Percentiles rank a stretch among this genome's conserved stretches.
phyloP scores from a whole-genome alignment of 2,329 filamentous ascomycete genomes.

The Exophiala lecanii-corni region DNA sequence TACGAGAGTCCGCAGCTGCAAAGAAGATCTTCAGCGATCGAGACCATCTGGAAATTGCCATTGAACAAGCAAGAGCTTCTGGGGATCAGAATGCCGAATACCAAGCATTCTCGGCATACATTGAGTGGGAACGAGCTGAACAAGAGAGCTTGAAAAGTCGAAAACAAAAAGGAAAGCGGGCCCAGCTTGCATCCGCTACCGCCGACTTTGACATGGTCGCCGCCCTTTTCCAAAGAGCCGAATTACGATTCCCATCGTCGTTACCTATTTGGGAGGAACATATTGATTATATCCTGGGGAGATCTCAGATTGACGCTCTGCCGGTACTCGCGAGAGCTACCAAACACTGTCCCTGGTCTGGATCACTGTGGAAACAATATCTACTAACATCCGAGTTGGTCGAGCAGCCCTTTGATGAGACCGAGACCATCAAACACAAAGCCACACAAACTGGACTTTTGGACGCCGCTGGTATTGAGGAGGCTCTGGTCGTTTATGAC shows the following conservation, averaged over 20 bases:
- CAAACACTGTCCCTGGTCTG: slow-evolving; percentile 89
- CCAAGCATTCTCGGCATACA: slow-evolving; percentile 59
- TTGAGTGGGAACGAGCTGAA: slow-evolving; percentile 73
- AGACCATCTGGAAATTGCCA: slow-evolving; percentile 50
- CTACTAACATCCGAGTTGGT: slow-evolving; percentile 80
- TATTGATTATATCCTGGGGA: slow-evolving; percentile 63
- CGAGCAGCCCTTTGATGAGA: slow-evolving; percentile 68
- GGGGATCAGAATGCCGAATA: slow-evolving; percentile 52
- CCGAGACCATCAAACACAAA: slow-evolving; percentile 85
- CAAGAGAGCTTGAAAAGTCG: slow-evolving; percentile 37
- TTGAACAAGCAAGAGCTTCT: slow-evolving; percentile 49
- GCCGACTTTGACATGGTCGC: slow-evolving; percentile 52
- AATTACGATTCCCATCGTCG: slow-evolving; percentile 68
- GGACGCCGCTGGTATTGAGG: slow-evolving; percentile 79
- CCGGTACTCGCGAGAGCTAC: slow-evolving; percentile 76
- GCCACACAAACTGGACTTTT: slow-evolving; percentile 82
- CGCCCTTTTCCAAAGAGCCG: slow-evolving; percentile 71
- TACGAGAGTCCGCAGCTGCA: slow-evolving; percentile 47
- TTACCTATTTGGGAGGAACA: slow-evolving; percentile 79
- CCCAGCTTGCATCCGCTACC: slow-evolving; percentile 29
- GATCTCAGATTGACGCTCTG: slow-evolving; percentile 51
- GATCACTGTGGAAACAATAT: slow-evolving; percentile 83
- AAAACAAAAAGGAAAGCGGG: slow-evolving; percentile 39
- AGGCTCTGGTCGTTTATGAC: slow-evolving; percentile 84
- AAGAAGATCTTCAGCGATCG: slow-evolving; percentile 52